A percentile compares a stretch with the other conserved stretches of the same genome.
phyloP scores from a whole-genome alignment of 208 protist genomes.

The Leptomonas pyrrhocoris region DNA sequence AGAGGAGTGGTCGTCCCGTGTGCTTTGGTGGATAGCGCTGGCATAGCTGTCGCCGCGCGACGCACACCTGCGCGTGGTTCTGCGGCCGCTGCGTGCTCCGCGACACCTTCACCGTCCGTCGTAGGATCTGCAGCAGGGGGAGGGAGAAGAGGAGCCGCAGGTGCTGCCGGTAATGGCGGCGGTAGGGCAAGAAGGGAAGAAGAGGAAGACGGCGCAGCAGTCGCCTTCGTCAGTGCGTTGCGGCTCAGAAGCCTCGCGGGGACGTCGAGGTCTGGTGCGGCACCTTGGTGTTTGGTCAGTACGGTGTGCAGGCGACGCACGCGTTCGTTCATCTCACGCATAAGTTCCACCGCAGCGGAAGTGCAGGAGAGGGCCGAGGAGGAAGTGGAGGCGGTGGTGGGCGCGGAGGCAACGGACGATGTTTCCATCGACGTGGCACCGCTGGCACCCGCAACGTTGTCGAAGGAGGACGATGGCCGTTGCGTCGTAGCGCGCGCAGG shows the following conservation, averaged over 20 bases:
- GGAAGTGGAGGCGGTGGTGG: slow-evolving; percentile 6
- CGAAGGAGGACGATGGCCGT: not conserved
- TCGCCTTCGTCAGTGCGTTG: no score
- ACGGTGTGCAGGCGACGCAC: slow-evolving; percentile 54
- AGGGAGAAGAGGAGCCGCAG: no score
- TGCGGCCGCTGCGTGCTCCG: no score
- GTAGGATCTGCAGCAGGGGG: no score
- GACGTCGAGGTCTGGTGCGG: no score
- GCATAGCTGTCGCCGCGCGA: not conserved
- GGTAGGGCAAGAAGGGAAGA: no score
- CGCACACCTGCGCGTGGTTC: not conserved
- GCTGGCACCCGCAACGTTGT: not conserved
- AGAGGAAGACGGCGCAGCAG: no score
- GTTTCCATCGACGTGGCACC: not conserved
- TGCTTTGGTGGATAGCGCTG: not conserved
- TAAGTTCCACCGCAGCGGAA: slow-evolving; percentile 23
- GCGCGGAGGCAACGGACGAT: slow-evolving; percentile 1
- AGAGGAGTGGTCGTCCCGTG: not conserved
- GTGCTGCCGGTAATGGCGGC: no score
- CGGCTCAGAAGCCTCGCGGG: no score
- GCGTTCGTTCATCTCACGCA: slow-evolving; percentile 56
- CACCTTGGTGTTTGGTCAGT: slow-evolving; percentile 25
- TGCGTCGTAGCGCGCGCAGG: not conserved
- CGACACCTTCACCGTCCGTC: no score
- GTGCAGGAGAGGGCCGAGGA: slow-evolving; percentile 11